Evolutionary conservation across 1,284 basidiomycete species (phyloP).

Genomic region (Austropuccinia psidii): DNA sequence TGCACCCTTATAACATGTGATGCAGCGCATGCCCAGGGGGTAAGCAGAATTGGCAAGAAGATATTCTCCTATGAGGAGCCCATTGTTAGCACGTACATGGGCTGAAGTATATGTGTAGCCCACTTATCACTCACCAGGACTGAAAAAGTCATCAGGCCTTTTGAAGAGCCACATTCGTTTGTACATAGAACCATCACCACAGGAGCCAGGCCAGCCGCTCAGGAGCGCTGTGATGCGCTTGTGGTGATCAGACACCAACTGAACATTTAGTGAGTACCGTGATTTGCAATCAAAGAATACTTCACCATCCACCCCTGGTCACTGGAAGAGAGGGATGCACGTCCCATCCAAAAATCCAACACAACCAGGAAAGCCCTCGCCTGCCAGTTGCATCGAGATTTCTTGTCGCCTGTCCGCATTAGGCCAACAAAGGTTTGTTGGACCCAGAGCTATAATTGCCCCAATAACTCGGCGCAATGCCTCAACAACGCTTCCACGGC

Average conservation of each 20-base stretch:
- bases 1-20: conserved; percentile 3
- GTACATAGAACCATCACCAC: not conserved
- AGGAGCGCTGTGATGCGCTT: not conserved
- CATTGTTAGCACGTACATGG: no score
- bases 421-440: not conserved
- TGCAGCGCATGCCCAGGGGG: not conserved
- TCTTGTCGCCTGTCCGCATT: not conserved
- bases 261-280: conserved; percentile 6
- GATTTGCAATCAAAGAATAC: conserved; percentile 7
- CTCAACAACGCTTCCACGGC: conserved; percentile 1
- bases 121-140: not conserved
- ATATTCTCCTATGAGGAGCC: conserved; percentile 23
- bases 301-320: conserved; percentile 2
- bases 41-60: conserved; percentile 8
- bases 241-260: conserved; percentile 11
- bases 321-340: not conserved
- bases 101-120: no score
- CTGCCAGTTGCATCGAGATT: not conserved
- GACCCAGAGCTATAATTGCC: not conserved
- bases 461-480: not conserved
- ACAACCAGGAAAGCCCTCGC: conserved; percentile 9
- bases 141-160: not conserved
- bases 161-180: not conserved
- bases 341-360: conserved; percentile 11
- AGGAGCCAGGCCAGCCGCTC: conserved; percentile 22